Evolutionary conservation across 176 grass and related monocot species (phyloP).

Genomic region (Thalia dealbata): DNA sequence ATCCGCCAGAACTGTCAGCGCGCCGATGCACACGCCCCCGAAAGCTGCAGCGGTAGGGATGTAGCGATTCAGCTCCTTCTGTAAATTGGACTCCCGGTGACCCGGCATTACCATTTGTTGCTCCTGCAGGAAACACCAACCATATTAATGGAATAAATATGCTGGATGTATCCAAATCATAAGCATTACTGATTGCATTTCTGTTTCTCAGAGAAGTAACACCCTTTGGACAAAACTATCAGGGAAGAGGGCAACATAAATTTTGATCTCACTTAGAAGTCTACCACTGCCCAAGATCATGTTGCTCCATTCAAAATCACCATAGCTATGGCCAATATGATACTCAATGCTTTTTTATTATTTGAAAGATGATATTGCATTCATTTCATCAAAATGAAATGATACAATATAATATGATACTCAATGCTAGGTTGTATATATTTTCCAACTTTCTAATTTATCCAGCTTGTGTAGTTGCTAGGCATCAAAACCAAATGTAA

Average conservation of each 20-base stretch:
- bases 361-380: too few species aligned
- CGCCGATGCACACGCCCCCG: constrained; percentile 86
- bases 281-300: background rate
- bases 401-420: too few species aligned
- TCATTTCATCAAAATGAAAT: too few species aligned
- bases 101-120: constrained; percentile 99
- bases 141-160: too few species aligned
- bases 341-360: background rate
- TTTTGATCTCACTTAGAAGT: too few species aligned
- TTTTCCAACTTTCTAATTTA: background rate
- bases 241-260: too few species aligned
- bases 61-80: constrained; percentile 88
- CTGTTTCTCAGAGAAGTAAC: too few species aligned
- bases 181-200: too few species aligned
- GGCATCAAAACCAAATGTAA: background rate
- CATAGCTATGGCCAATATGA: background rate
- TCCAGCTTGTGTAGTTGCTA: background rate
- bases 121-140: constrained; percentile 39
- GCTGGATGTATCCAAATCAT: background rate
- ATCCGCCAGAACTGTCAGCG: constrained; percentile 84
- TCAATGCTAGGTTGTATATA: background rate
- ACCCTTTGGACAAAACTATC: too few species aligned
- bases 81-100: constrained; percentile 84
- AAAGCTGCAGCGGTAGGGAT: constrained; percentile 94
- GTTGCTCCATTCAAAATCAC: background rate